These are phyloP conservation scores for Fusarium oligoseptatum DNA, from an alignment of 2,329 filamentous ascomycete genomes.

Conservation along the genomic window DNA sequence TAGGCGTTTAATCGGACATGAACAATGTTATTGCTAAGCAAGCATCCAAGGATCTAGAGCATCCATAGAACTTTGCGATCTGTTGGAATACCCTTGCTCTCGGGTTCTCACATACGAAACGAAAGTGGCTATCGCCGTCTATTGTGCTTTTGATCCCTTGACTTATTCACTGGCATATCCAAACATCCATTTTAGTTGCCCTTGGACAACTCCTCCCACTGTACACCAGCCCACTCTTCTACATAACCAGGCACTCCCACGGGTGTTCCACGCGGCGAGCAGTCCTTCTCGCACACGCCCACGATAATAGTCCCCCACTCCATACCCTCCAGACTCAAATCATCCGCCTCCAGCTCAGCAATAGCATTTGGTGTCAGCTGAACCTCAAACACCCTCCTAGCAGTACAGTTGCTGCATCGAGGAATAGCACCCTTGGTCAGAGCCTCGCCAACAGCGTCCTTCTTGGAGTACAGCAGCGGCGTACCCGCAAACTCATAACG, in stretches of 20 bases:
- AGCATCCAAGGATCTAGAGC: conserved; percentile 50
- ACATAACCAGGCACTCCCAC: conserved; percentile 80
- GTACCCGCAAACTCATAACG: conserved; percentile 82
- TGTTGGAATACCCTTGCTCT: conserved; percentile 38
- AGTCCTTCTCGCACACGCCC: conserved; percentile 86
- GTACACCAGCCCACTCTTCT: conserved; percentile 98
- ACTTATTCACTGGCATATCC: conserved; percentile 5
- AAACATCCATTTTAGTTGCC: conserved; percentile 43
- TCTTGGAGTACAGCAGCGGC: conserved; percentile 84
- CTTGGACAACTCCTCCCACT: conserved; percentile 86
- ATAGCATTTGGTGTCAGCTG: conserved; percentile 95
- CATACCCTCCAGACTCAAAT: conserved; percentile 84
- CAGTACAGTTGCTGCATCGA: conserved; percentile 81
- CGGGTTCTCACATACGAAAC: conserved; percentile 22
- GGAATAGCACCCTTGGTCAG: conserved; percentile 73
- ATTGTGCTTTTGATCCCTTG: conserved; percentile 24
- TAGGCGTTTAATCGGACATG: conserved; percentile 55
- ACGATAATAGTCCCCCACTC: conserved; percentile 97
- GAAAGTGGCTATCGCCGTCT: conserved; percentile 5
- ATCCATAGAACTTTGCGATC: conserved; percentile 48
- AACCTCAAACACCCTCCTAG: conserved; percentile 85
- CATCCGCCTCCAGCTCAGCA: conserved; percentile 85
- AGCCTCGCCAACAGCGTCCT: conserved; percentile 78
- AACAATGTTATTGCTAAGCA: conserved; percentile 54
- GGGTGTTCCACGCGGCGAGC: conserved; percentile 69